Conservation (phyloP, 768 basidiomycete species). For the Rhodosporidiobolus sp. region DNA sequence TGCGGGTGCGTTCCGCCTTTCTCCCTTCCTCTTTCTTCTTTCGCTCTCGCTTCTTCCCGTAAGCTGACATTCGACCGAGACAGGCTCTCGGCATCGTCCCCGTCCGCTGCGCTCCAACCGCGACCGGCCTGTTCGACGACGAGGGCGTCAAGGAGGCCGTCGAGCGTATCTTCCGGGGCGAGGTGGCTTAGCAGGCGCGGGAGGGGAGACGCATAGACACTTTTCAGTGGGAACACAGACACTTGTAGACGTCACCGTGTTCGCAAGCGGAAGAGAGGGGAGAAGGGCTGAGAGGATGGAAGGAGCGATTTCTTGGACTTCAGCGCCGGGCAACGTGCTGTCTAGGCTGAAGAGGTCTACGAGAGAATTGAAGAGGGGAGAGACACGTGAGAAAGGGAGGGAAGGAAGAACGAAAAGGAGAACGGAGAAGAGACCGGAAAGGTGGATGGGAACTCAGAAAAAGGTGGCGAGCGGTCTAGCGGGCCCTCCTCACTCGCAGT, state of each 20-base stretch:
- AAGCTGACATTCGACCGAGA: too few species aligned
- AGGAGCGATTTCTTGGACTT: too few species aligned
- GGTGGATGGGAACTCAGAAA: too few species aligned
- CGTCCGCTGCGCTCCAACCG: not conserved
- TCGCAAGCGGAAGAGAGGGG: not conserved
- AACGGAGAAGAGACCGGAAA: not conserved
- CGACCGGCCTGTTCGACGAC: constrained; percentile 22
- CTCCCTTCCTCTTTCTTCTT: not conserved
- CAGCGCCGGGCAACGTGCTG: too few species aligned
- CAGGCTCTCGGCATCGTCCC: constrained; percentile 15
- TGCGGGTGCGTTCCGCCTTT: constrained; percentile 22
- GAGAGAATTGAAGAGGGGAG: too few species aligned
- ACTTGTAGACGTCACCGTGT: not conserved
- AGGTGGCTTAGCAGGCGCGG: too few species aligned
- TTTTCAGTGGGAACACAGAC: not conserved
- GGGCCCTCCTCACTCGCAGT: not conserved
- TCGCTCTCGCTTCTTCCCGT: not conserved
- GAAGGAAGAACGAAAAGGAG: not conserved
- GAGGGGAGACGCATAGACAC: not conserved
- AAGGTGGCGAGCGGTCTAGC: not conserved
- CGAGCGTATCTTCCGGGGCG: constrained; percentile 7
- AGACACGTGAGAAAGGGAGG: too few species aligned
- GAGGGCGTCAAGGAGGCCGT: constrained; percentile 24
- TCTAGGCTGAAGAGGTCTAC: too few species aligned
- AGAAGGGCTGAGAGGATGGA: not conserved